Percentiles rank a stretch among this genome's conserved stretches.
These are phyloP conservation scores for Debaryomyces subglobosus DNA, from an alignment of 1,139 yeast genomes.

Conservation along the genomic window DNA sequence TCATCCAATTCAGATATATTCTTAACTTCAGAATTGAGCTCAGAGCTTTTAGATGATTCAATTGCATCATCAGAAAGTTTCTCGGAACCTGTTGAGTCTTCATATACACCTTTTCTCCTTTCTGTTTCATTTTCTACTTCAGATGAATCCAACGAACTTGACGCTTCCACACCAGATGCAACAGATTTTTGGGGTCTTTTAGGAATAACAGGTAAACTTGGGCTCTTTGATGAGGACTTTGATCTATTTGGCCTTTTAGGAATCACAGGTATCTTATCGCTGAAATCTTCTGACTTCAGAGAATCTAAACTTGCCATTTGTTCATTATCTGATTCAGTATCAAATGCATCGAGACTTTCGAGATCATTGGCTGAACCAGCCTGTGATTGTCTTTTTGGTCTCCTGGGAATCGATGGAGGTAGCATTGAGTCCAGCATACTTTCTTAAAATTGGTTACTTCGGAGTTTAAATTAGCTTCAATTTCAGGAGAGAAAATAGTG, in stretches of 20 bases:
- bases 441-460: background rate
- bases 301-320: background rate
- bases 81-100: background rate
- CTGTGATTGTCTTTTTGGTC: slow-evolving; percentile 9
- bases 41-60: background rate
- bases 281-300: background rate
- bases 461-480: background rate
- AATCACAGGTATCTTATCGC: slow-evolving; percentile 17
- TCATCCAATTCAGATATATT: slow-evolving; percentile 10
- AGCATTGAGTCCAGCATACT: slow-evolving; percentile 3
- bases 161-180: background rate
- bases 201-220: slow-evolving; percentile 20
- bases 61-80: background rate
- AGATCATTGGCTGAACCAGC: background rate
- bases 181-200: slow-evolving; percentile 18
- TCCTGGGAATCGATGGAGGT: slow-evolving; percentile 12
- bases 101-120: background rate
- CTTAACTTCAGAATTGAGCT: background rate
- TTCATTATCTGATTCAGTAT: background rate
- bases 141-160: slow-evolving; percentile 8
- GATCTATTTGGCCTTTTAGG: slow-evolving; percentile 23
- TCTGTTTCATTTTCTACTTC: background rate
- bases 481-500: background rate
- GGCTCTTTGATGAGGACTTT: slow-evolving; percentile 5
- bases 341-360: background rate